phyloP scores from a whole-genome alignment of 83 land plant genomes.

The Thuja plicata region DNA sequence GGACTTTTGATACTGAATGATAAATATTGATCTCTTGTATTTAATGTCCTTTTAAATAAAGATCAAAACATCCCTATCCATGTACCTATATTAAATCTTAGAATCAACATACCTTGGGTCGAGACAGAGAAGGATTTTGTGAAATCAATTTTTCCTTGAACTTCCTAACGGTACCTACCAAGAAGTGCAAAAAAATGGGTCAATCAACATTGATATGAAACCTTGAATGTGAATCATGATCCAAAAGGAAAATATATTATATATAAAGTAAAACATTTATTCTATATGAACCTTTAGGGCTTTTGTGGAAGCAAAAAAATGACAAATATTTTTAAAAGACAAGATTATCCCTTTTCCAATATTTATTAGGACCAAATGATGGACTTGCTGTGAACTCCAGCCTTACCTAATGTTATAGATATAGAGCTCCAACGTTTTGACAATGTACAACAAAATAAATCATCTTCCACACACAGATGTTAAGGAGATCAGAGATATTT shows the following conservation, averaged over 20 bases:
- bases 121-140: conserved; percentile 4
- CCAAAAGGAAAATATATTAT: neutral
- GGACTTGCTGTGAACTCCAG: neutral
- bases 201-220: neutral
- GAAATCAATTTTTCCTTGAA: conserved; percentile 13
- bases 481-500: neutral
- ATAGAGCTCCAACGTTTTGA: neutral
- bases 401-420: neutral
- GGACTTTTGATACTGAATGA: neutral
- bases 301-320: neutral
- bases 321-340: neutral
- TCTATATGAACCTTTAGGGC: neutral
- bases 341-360: neutral
- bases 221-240: neutral
- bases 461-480: neutral
- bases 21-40: neutral
- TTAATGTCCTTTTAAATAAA: neutral
- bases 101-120: conserved; percentile 3
- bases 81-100: neutral
- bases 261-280: neutral
- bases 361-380: neutral
- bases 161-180: conserved; percentile 13
- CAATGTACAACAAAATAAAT: neutral
- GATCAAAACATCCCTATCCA: neutral
- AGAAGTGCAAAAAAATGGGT: neutral